A percentile compares a stretch with the other conserved stretches of the same genome.
Evolutionary conservation across 345 rosid species (phyloP).

Genomic region (Acer negundo): DNA sequence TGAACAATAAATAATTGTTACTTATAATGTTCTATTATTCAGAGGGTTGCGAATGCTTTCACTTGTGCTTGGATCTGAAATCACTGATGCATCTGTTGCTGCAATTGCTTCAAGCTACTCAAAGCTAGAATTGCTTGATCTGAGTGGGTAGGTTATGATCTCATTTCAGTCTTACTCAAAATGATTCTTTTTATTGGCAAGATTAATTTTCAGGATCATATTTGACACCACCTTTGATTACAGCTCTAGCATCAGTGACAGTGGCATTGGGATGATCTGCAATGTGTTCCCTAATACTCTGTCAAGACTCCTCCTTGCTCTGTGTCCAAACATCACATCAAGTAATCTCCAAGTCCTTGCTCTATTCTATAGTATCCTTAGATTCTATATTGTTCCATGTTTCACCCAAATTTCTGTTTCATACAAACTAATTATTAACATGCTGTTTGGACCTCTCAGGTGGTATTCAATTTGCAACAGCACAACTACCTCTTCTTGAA

Average conservation of each 20-base stretch:
- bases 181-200: not conserved
- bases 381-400: not conserved
- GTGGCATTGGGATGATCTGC: constrained; percentile 98
- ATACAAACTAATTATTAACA: not conserved
- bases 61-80: constrained; percentile 85
- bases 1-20: constrained; percentile 3
- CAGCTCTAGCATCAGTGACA: constrained; percentile 95
- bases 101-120: constrained; percentile 81
- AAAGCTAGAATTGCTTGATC: constrained; percentile 86
- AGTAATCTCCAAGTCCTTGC: constrained; percentile 53
- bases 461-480: constrained; percentile 97
- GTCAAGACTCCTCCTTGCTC: constrained; percentile 83
- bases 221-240: constrained; percentile 25
- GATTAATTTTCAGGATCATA: constrained; percentile 10
- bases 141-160: constrained; percentile 80
- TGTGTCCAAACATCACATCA: constrained; percentile 96
- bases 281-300: constrained; percentile 81
- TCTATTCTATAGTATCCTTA: not conserved
- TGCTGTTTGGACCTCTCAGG: constrained; percentile 44
- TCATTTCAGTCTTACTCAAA: constrained; percentile 12
- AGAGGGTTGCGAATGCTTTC: constrained; percentile 95
- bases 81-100: constrained; percentile 93
- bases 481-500: constrained; percentile 91
- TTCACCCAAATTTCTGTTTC: not conserved
- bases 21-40: constrained; percentile 19